Conservation (phyloP, 371 early-diverging fungal species). For the Conidiobolus incongruus region DNA sequence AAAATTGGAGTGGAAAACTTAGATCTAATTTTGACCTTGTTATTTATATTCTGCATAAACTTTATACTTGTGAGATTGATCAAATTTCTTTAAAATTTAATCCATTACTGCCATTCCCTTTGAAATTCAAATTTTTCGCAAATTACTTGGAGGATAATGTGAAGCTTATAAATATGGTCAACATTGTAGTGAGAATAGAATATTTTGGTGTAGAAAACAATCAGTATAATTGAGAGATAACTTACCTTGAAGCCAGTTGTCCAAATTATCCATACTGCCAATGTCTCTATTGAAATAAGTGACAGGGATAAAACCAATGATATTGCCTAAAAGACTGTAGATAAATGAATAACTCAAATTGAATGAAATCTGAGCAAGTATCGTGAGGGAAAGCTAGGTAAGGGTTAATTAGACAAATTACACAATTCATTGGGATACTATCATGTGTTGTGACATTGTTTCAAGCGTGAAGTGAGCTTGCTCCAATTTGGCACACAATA, state of each 20-base stretch:
- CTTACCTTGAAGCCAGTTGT: background rate
- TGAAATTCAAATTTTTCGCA: background rate
- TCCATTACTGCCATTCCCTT: background rate
- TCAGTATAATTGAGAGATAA: no score
- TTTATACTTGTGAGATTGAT: no score
- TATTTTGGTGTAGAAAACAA: background rate
- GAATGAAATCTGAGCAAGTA: background rate
- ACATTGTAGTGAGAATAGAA: background rate
- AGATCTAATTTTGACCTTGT: no score
- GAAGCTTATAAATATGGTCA: background rate
- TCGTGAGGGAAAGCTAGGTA: background rate
- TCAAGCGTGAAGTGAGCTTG: no score
- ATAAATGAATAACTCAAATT: background rate
- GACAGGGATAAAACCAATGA: constrained; percentile 1
- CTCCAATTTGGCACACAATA: background rate
- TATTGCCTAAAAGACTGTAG: background rate
- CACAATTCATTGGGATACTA: background rate
- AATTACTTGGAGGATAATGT: constrained; percentile 1
- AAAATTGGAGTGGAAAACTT: no score
- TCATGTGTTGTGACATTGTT: no score
- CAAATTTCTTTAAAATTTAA: no score
- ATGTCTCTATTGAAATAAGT: background rate
- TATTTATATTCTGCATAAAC: no score
- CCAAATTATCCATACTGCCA: background rate
- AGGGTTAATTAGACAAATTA: background rate